Evolutionary conservation across 805 yeast species (phyloP), one percentile per base, ranked within the genome.

Genomic region (Candida coleopterorum): DNA sequence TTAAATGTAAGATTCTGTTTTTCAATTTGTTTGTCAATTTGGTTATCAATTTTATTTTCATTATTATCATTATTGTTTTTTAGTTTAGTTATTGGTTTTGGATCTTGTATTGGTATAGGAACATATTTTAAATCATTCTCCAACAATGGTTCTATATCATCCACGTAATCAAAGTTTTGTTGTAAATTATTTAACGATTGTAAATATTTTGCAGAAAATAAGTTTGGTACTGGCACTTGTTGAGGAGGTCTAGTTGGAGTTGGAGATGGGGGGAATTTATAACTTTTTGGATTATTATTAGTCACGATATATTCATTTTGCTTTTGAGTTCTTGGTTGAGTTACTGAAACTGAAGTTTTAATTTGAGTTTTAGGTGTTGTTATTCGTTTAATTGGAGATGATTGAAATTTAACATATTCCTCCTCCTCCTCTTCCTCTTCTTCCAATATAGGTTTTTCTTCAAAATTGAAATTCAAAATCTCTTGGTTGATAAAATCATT

Each of bases 261-360:
- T 11, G 72, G 66, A 1, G 66, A 58, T 4, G 70, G 63, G 1
- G 85, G 85, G 46, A 79, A 79, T 51, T 72, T 78, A 55, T 75
- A 79, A 3, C 68, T 55, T n/a, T 57, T 64, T 4, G 77, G 76
- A 28, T 55, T 58, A 36, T 60, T 53, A 23, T 64, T 71, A 4
- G 79, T 73, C 9, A 74, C 64, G 21, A 70, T 63, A 41, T 64
- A 74, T 33, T 78, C 82, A 12, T 50, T 44, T 6, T 39, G 47
- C 21, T 43, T 41, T 15, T 40, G 18, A 9, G 37, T 29, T 31
- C 35, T 9, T 14, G 31, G 42, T 22, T 34, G 32, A 3, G 35
- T 17, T 12, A 17, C 10, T 6, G 36, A 29, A 14, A 30, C 37
- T 4, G 18, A 12, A 9, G 29, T 27, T 17, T 25, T 32, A 35